Evolutionary conservation across 2,329 filamentous ascomycete genomes (phyloP).

Genomic region (Epichloe elymi): DNA sequence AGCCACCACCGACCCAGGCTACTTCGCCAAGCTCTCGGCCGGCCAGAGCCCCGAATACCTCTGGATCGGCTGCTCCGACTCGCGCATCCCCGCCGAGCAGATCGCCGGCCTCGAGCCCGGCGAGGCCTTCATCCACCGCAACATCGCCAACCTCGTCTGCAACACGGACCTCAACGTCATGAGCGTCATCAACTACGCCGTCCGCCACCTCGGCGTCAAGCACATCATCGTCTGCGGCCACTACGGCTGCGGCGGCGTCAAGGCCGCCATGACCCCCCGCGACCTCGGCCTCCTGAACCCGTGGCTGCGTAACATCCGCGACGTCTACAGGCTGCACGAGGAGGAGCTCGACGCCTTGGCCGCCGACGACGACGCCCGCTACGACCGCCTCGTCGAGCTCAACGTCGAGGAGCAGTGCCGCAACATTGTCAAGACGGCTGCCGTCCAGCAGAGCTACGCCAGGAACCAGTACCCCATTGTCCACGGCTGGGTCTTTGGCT

Average conservation of each 20-base stretch:
- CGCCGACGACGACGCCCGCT: constrained; percentile 43
- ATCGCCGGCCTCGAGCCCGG: constrained; percentile 74
- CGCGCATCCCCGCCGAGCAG: constrained; percentile 80
- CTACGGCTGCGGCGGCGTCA: constrained; percentile 66
- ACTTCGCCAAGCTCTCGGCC: constrained; percentile 49
- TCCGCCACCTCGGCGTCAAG: constrained; percentile 67
- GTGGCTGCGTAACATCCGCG: constrained; percentile 62
- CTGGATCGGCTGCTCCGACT: constrained; percentile 89
- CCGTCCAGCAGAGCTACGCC: constrained; percentile 59
- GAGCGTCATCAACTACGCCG: constrained; percentile 77
- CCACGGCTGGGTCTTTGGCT: constrained; percentile 62
- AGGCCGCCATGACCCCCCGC: constrained; percentile 59
- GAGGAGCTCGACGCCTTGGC: constrained; percentile 52
- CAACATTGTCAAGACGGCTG: constrained; percentile 66
- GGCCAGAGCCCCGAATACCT: constrained; percentile 60
- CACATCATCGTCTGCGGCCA: constrained; percentile 71
- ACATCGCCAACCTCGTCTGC: constrained; percentile 81
- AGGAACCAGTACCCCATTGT: constrained; percentile 54
- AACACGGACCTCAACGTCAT: constrained; percentile 69
- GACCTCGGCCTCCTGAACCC: constrained; percentile 60
- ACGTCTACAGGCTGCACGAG: constrained; percentile 61
- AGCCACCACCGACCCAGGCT: constrained; percentile 43
- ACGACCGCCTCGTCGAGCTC: constrained; percentile 64
- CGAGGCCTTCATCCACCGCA: constrained; percentile 87
- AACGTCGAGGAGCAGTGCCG: constrained; percentile 71